Conservation (phyloP, 2,329 filamentous ascomycete species). For the Diaporthe ampelina region DNA sequence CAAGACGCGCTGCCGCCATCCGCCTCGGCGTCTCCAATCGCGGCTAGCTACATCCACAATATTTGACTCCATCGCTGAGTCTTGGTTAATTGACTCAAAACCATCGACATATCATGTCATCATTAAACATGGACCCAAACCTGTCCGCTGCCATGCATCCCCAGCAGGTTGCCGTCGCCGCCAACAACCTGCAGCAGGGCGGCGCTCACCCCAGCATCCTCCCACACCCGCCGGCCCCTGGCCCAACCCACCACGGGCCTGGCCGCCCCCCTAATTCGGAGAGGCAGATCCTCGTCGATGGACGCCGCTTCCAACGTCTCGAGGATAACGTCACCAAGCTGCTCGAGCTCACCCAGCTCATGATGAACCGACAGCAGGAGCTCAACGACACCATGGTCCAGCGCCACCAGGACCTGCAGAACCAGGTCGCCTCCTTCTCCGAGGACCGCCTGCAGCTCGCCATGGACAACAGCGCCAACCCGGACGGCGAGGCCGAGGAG, state of each 20-base stretch:
- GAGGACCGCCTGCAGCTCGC: slow-evolving; percentile 39
- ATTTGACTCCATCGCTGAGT: no score
- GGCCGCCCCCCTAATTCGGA: slow-evolving; percentile 39
- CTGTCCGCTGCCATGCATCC: slow-evolving; percentile 37
- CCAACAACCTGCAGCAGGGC: slow-evolving; percentile 38
- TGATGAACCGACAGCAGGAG: slow-evolving; percentile 43
- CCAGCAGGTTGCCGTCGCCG: slow-evolving; percentile 39
- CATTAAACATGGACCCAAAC: slow-evolving; percentile 36
- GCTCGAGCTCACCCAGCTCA: slow-evolving; percentile 43
- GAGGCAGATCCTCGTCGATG: slow-evolving; percentile 40
- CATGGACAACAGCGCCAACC: slow-evolving; percentile 36
- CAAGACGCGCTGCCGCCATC: background rate
- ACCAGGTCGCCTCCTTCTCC: slow-evolving; percentile 36
- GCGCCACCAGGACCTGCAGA: slow-evolving; percentile 40
- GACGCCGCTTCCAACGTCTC: slow-evolving; percentile 41
- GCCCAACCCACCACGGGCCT: slow-evolving; percentile 34
- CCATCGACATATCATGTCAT: background rate
- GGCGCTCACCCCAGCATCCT: slow-evolving; percentile 25
- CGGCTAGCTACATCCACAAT: background rate
- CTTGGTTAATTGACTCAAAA: no score
- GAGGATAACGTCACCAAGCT: slow-evolving; percentile 41
- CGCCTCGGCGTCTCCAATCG: background rate
- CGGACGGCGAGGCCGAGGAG: slow-evolving; percentile 25
- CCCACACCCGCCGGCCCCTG: slow-evolving; percentile 28
- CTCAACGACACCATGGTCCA: slow-evolving; percentile 41